Base-by-base conservation (phyloP, 345 rosid genomes). In the Arabidopsis suecica region DNA sequence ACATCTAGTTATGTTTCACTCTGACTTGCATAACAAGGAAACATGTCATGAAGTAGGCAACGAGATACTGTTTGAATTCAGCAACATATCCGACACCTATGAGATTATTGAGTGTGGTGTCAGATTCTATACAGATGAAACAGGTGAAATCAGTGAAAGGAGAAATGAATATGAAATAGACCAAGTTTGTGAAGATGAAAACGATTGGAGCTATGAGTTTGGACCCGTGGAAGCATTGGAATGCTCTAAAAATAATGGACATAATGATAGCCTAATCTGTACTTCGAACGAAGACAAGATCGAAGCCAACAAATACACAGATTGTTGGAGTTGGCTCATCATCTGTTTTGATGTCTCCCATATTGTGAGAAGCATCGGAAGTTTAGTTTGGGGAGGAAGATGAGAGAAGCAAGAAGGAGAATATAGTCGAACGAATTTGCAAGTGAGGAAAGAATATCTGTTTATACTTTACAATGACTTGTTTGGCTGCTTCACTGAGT, bases 141-240 rank as follows among this genome's bases (percentile, higher is more conserved):
- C 28, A 16, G 38, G 8, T 14, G 8, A 25, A 59, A 16, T 9
- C 41, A 37, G 41, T 37, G 41, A 9, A 3, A 2, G 16, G 0
- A 23, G 9, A 11, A 22, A 22, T 56, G 20, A 30, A 30, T 30
- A 12, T 56, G 38, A 12, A 11, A 1, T 30, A 32, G 61, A 32
- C 11, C 11, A 32, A 56, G 22, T 56, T 5, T 32, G 5, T 12
- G 10, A 14, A 30, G 61, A 61, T 2, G 6, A 32, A 37, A 2
- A 40, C 6, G 50, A 61, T 18, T 14, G 64, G 13, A 60, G 64
- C 64, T 37, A 60, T 37, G 64, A 60, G 30, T 18, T 59, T 36
- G 44, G 18, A 36, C 44, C 4, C 30, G 11, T 9, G 3, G 60
- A 30, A 28, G 9, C 37, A 7, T 55, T 9, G 28, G 58, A 23